A percentile compares a stretch with the other conserved stretches of the same genome.
Evolutionary conservation across 805 yeast species (phyloP).

Genomic region (Metschnikowia aberdeeniae): DNA sequence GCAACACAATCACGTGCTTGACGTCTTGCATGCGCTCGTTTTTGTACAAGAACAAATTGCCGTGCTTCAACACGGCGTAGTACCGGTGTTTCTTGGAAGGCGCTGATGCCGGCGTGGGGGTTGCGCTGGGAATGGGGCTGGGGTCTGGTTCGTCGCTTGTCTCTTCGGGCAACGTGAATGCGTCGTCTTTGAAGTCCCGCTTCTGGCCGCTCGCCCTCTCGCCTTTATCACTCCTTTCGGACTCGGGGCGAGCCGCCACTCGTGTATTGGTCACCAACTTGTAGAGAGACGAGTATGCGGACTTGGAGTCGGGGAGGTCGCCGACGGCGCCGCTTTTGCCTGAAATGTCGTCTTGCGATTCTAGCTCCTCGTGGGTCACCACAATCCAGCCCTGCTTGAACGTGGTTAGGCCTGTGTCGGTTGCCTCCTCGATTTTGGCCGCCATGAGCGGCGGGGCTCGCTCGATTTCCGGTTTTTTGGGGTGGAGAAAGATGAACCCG

Average conservation of each 20-base stretch:
- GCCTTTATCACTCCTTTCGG: not conserved
- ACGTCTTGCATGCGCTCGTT: constrained; percentile 63
- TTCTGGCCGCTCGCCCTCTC: not conserved
- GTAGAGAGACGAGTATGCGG: constrained; percentile 60
- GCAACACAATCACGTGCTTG: constrained; percentile 73
- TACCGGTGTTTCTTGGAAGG: constrained; percentile 50
- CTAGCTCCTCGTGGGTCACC: constrained; percentile 71
- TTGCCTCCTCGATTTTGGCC: constrained; percentile 60
- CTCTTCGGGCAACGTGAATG: not conserved
- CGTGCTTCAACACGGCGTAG: constrained; percentile 75
- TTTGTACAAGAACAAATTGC: constrained; percentile 80
- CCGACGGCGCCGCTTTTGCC: constrained; percentile 41
- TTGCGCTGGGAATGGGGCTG: not conserved
- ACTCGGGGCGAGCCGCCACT: not conserved
- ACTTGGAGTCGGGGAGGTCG: constrained; percentile 40
- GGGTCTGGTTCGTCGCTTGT: not conserved
- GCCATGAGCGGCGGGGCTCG: constrained; percentile 40
- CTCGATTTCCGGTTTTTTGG: constrained; percentile 25
- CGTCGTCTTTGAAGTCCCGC: not conserved
- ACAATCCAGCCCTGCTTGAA: constrained; percentile 73
- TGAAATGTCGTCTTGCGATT: constrained; percentile 44
- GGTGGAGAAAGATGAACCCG: constrained; percentile 36
- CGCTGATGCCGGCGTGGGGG: not conserved
- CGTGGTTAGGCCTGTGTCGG: constrained; percentile 59
- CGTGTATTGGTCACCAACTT: constrained; percentile 44